Percentiles rank a stretch among this genome's conserved stretches.
These are phyloP conservation scores for Peronospora destructor DNA, from an alignment of 352 stramenopile species.

Conservation along the genomic window DNA sequence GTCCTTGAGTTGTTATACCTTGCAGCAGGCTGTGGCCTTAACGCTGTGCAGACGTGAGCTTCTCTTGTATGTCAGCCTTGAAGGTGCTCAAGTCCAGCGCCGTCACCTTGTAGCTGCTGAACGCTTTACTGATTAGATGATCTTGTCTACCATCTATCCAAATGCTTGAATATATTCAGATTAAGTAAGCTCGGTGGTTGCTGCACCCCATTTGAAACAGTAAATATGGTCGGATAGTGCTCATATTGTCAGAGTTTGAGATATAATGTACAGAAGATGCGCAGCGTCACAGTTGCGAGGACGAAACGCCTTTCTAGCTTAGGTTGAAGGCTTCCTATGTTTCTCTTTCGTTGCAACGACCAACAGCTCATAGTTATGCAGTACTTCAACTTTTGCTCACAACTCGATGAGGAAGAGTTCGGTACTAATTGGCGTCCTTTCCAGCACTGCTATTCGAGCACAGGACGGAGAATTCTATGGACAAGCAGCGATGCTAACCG, in stretches of 20 bases:
- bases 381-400: constrained; percentile 1
- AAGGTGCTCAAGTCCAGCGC: not conserved
- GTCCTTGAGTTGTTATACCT: not conserved
- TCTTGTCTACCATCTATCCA: too few species aligned
- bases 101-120: not conserved
- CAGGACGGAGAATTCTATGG: constrained; percentile 5
- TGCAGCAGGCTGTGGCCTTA: not conserved
- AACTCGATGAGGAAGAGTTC: constrained; percentile 10
- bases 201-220: not conserved
- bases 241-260: not conserved
- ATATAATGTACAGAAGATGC: not conserved
- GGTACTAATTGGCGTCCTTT: constrained; percentile 1
- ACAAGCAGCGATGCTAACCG: constrained; percentile 1
- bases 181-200: not conserved
- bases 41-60: not conserved
- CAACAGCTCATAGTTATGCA: constrained; percentile 3
- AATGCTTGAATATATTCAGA: not conserved
- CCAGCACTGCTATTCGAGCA: not conserved
- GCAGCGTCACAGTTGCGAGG: not conserved
- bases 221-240: not conserved
- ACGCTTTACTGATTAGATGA: too few species aligned
- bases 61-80: not conserved
- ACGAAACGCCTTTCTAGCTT: not conserved
- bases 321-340: constrained; percentile 7
- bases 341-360: not conserved